Conservation (phyloP, 495 filamentous ascomycete genomes). For the Xylaria cubensis region DNA sequence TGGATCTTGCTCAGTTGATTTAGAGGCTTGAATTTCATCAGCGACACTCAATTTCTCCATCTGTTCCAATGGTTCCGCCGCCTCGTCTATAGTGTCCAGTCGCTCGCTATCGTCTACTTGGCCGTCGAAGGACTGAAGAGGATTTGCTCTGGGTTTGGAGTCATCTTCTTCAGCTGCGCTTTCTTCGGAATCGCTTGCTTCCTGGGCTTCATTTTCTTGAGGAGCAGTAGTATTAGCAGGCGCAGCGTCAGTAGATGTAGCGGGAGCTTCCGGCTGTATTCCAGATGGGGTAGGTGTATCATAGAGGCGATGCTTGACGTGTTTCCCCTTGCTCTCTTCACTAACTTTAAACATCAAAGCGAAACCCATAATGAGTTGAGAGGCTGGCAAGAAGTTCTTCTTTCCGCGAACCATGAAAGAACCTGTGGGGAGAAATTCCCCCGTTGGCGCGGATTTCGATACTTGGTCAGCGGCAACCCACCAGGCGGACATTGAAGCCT, state of each 20-base stretch:
- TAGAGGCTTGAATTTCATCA: conserved; percentile 27
- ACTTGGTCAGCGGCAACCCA: conserved; percentile 91
- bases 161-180: conserved; percentile 38
- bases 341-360: conserved; percentile 87
- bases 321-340: conserved; percentile 81
- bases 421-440: conserved; percentile 80
- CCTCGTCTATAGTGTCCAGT: conserved; percentile 28
- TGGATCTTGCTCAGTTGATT: conserved; percentile 25
- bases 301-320: conserved; percentile 75
- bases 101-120: conserved; percentile 37
- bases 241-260: conserved; percentile 5
- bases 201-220: conserved; percentile 14
- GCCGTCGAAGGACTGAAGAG: conserved; percentile 48
- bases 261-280: conserved; percentile 19
- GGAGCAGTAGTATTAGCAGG: conserved; percentile 5
- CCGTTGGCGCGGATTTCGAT: conserved; percentile 76
- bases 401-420: conserved; percentile 80
- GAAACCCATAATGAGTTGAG: conserved; percentile 86
- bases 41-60: conserved; percentile 41
- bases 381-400: conserved; percentile 89
- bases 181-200: conserved; percentile 33
- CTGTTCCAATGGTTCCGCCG: conserved; percentile 36
- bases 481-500: conserved; percentile 92
- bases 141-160: conserved; percentile 47
- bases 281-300: conserved; percentile 40